Conservation (phyloP, 139 green algal genomes). For the Diplosphaera chodatii region DNA sequence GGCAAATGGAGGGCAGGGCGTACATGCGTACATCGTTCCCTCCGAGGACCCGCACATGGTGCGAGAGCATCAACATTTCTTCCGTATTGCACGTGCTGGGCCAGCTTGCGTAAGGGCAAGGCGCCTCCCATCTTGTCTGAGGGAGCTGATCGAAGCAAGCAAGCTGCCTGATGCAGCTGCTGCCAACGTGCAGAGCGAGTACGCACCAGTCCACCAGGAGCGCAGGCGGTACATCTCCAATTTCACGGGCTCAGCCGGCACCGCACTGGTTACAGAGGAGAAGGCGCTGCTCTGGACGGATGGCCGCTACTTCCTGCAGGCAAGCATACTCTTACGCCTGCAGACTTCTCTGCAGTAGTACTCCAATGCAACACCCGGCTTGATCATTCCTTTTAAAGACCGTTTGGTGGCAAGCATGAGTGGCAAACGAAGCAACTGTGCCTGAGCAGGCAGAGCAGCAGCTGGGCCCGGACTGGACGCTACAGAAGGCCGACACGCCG, state of each 20-base stretch:
- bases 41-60: conserved; percentile 91
- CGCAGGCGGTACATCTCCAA: conserved; percentile 71
- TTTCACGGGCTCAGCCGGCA: conserved; percentile 79
- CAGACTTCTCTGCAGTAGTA: too few relatives aligned
- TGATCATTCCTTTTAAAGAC: too few relatives aligned
- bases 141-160: too few relatives aligned
- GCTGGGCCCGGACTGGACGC: conserved; percentile 72
- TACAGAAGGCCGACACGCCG: conserved; percentile 78
- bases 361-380: too few relatives aligned
- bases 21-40: conserved; percentile 80
- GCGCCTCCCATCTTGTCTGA: too few relatives aligned
- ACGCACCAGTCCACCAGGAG: conserved; percentile 69
- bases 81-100: too few relatives aligned
- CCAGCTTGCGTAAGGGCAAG: too few relatives aligned
- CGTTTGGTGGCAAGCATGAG: too few relatives aligned
- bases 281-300: conserved; percentile 89
- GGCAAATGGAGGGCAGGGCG: conserved; percentile 18
- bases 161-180: too few relatives aligned
- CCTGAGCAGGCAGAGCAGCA: conserved; percentile 73
- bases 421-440: too few relatives aligned
- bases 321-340: too few relatives aligned
- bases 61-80: too few relatives aligned
- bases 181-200: conserved; percentile 79
- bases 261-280: conserved; percentile 66
- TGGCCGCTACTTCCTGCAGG: conserved; percentile 95